These are phyloP conservation scores for Orbilia blumenaviensis DNA, from an alignment of 2,329 filamentous ascomycete genomes.

Conservation along the genomic window DNA sequence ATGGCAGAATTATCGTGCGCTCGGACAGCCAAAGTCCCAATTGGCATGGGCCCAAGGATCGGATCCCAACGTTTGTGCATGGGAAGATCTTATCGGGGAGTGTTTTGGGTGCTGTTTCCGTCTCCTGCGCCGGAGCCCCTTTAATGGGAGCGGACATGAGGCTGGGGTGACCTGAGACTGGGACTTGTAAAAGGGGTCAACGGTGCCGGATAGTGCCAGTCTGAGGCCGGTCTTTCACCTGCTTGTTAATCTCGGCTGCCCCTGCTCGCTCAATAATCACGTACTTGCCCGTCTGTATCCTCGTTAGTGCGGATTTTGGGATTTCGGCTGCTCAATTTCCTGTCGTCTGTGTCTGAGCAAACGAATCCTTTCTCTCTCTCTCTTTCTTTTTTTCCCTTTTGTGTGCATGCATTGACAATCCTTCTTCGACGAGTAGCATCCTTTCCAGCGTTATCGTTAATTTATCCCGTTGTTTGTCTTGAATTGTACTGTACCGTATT, in stretches of 20 bases:
- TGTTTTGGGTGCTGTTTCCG: slow-evolving; percentile 44
- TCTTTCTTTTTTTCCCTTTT: neutral
- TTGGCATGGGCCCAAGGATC: slow-evolving; percentile 38
- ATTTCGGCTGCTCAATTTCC: slow-evolving; percentile 1
- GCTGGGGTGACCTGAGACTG: neutral
- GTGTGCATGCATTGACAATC: no score
- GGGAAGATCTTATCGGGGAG: slow-evolving; percentile 42
- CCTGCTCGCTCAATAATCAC: slow-evolving; percentile 37
- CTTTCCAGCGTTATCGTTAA: no score
- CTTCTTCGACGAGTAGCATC: no score
- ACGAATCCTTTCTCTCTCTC: neutral
- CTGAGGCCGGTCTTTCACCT: slow-evolving; percentile 43
- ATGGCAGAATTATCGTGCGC: slow-evolving; percentile 22
- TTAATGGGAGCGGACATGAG: slow-evolving; percentile 21
- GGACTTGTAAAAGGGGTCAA: slow-evolving; percentile 16
- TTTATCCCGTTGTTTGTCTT: slow-evolving; percentile 31
- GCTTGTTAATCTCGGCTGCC: slow-evolving; percentile 52
- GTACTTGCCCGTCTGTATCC: neutral
- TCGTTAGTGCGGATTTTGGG: neutral
- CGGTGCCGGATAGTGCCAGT: slow-evolving; percentile 12
- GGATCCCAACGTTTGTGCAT: slow-evolving; percentile 34
- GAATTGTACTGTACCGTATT: neutral
- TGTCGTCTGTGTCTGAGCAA: no score
- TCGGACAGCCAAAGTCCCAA: slow-evolving; percentile 31
- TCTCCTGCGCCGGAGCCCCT: slow-evolving; percentile 18